Base-by-base conservation (phyloP, 345 rosid genomes). In the Jatropha curcas region DNA sequence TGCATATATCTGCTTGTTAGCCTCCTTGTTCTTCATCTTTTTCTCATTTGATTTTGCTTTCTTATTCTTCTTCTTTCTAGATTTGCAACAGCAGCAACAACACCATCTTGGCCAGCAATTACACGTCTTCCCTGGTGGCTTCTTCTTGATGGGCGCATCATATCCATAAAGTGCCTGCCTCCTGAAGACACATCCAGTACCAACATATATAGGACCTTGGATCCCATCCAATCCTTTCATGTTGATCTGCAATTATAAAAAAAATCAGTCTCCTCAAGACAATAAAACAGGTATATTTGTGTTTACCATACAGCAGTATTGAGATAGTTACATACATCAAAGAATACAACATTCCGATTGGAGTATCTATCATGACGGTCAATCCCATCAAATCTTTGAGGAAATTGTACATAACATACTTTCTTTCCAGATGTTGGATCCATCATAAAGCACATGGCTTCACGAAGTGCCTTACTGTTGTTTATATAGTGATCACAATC, bases 201-300 rank as follows among this genome's bases (percentile, higher is more conserved):
- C 98, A 2, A 93, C 98, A 35, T 93, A 93, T 69, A 91, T 91
- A 10, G 98, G 98, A 24, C 98, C 98, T 82, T 93, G 98, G 37
- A 93, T 65, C 41, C 98, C 98, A 76, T 93, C 98, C 65, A 93
- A 77, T 46, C 98, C 98, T 85, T 93, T 93, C 98, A 93, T 93
- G 76, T 93, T 93, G 72, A 93, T 88, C 98, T 93, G 89, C 76
- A 82, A 59, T 11, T 45, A 66, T 57, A 52, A 20, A 31, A 17
- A 51, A 70, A 76, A 48, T 61, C 10, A 71, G 45, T 28, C 34
- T 56, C 70, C 50, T 31, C 8, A 46, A 30, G 28, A 39, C 19
- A 43, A 17, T 13, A 24, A 67, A 31, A 30, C 10, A 57, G 68
- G 57, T 12, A 9, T n/a, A 16, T 50, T 20, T 41, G 58, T 31